Evolutionary conservation across 108 stramenopile species (phyloP), one percentile per base, ranked within the genome.

Genomic region (Cyclostephanos invisitatus): DNA sequence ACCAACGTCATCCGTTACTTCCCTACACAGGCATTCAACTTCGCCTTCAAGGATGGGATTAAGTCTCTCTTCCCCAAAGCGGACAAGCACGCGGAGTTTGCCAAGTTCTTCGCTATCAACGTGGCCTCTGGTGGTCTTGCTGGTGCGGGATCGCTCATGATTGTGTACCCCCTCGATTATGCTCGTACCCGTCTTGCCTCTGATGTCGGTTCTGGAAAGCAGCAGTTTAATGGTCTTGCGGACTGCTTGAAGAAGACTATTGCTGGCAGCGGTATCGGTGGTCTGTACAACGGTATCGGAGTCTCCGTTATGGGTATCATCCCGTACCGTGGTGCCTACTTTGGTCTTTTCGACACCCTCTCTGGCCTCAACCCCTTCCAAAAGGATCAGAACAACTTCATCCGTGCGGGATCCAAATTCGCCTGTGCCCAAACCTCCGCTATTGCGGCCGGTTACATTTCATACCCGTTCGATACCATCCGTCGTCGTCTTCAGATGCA

Each of bases 401-500:
- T 89, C 75, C 95, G 96, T 84, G 85, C 97, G 38, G 78, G 77
- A n/a, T 97, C 96, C 83, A 97, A 97, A 85, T 99, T 97, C 80
- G 84, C 36, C 47, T 96, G 96, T 74, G 99, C 99, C 51, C 99
- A 99, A 81, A 63, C 83, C 29, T 96, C 98, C 49, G 97, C 97
- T 68, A 93, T 96, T 67, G 60, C 84, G 42, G 96, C 98, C 53
- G 98, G 97, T 49, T 95, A 96, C 84, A 94, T 92, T 62, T 97
- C 97, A n/a, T 99, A 99, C 89, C 99, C 99, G 37, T 96, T 99
- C 73, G 99, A 99, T 72, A 99, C 99, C 65, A 89, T 99, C 83
- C 98, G 97, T 83, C 98, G 99, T 86, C 98, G 99, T 86, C 91
- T 99, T 62, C 97, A 97, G 83, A 98, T 98, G 97, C 96, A 99